Conservation (phyloP, 208 protist species). For the Eutreptiella sp. region DNA sequence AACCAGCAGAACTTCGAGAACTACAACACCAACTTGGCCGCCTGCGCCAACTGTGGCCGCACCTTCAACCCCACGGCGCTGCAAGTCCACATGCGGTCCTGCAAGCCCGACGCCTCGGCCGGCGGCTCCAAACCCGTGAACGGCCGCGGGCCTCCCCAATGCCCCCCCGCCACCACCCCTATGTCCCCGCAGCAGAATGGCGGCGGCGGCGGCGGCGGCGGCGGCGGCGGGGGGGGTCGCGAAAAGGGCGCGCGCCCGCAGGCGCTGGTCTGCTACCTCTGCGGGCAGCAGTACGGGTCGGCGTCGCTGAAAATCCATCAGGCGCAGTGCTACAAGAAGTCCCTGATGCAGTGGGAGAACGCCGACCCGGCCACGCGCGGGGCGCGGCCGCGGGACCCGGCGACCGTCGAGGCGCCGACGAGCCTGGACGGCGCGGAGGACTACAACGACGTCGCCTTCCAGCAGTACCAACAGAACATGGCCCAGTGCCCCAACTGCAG, state of each 20-base stretch:
- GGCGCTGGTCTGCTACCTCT: constrained; percentile 62
- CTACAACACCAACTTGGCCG: constrained; percentile 16
- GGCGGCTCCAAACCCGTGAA: constrained; percentile 13
- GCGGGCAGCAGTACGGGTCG: constrained; percentile 70
- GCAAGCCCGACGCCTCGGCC: constrained; percentile 2
- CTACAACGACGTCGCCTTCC: constrained; percentile 67
- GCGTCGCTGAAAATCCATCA: constrained; percentile 72
- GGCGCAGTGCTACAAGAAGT: constrained; percentile 76
- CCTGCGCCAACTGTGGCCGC: constrained; percentile 29
- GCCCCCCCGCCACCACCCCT: too few relatives aligned
- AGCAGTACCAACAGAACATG: constrained; percentile 59
- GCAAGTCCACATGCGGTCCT: constrained; percentile 23
- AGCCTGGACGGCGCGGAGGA: constrained; percentile 41
- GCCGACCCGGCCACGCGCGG: constrained; percentile 59
- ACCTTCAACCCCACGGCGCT: constrained; percentile 33
- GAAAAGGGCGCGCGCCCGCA: too few relatives aligned
- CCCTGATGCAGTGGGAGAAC: constrained; percentile 62
- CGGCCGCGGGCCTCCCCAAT: neutral
- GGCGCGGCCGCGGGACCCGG: constrained; percentile 56
- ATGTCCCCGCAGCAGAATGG: too few relatives aligned
- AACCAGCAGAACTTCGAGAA: constrained; percentile 22
- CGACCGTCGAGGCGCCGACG: constrained; percentile 26
- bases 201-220: too few relatives aligned
- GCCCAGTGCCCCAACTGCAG: constrained; percentile 71
- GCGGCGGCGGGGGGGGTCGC: too few relatives aligned